A percentile compares a stretch with the other conserved stretches of the same genome.
Conservation (phyloP, 176 grass and related monocot species). For the Lolium multiflorum region DNA sequence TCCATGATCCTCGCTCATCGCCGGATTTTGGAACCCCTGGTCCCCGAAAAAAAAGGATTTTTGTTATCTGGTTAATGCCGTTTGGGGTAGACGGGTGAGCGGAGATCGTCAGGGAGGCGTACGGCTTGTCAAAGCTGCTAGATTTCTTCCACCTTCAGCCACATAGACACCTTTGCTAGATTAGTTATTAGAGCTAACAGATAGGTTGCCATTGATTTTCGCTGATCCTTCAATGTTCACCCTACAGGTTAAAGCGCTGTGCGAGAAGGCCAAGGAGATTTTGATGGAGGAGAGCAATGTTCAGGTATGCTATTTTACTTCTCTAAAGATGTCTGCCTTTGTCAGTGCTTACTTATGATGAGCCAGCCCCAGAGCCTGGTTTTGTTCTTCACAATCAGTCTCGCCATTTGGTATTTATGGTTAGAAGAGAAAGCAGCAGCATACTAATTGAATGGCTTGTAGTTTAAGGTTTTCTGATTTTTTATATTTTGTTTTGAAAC, state of each 20-base stretch:
- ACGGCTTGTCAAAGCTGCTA: not conserved
- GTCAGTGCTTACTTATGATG: not conserved
- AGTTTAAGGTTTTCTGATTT: no score
- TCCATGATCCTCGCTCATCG: not conserved
- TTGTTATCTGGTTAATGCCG: not conserved
- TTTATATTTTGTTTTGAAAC: no score
- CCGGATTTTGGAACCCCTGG: not conserved
- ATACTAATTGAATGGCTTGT: not conserved
- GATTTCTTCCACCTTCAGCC: not conserved
- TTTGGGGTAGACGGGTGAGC: not conserved
- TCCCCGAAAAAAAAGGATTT: not conserved
- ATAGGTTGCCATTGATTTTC: not conserved
- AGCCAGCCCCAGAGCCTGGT: not conserved
- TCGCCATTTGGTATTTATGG: not conserved
- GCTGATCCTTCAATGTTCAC: not conserved
- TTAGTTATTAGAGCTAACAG: not conserved
- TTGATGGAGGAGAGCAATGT: slow-evolving; percentile 99
- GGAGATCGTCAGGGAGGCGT: not conserved
- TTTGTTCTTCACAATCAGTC: not conserved
- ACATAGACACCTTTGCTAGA: not conserved
- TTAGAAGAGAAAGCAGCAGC: not conserved
- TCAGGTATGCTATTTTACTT: slow-evolving; percentile 56
- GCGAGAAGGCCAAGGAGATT: slow-evolving; percentile 98
- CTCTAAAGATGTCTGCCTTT: not conserved
- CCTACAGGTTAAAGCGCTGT: slow-evolving; percentile 76